Evolutionary conservation across 495 filamentous ascomycete genomes (phyloP).

Genomic region (Podospora sp.): DNA sequence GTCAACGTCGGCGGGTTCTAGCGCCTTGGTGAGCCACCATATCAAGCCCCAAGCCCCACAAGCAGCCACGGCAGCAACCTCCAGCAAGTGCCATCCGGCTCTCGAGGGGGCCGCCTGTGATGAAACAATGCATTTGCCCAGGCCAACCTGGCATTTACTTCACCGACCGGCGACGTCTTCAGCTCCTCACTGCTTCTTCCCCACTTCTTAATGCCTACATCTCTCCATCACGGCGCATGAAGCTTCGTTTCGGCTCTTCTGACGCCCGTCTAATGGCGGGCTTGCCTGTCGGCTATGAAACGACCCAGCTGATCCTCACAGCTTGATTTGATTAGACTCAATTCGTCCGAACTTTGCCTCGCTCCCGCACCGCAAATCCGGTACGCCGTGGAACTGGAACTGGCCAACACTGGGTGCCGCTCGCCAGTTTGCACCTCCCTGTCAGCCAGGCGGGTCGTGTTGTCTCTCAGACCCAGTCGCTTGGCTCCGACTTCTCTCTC

Average conservation of each 20-base stretch:
- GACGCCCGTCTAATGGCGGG: conserved; percentile 22
- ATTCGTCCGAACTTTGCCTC: conserved; percentile 12
- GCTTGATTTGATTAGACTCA: conserved; percentile 6
- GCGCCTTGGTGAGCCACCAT: background rate
- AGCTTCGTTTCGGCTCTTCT: conserved; percentile 23
- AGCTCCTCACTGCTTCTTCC: background rate
- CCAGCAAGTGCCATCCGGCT: too few species aligned
- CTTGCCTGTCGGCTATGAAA: conserved; percentile 12
- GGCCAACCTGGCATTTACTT: background rate
- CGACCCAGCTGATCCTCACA: conserved; percentile 5
- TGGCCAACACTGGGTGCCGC: background rate
- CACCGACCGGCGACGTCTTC: background rate
- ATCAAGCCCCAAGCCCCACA: background rate
- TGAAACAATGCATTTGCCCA: background rate
- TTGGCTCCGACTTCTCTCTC: conserved; percentile 9
- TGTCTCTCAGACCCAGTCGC: background rate
- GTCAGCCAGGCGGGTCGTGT: background rate
- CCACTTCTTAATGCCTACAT: background rate
- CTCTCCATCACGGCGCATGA: conserved; percentile 24
- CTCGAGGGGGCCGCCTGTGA: too few species aligned
- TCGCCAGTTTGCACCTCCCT: background rate
- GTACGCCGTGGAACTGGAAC: background rate
- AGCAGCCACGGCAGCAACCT: background rate
- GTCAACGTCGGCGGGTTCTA: background rate
- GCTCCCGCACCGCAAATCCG: background rate